A percentile compares a stretch with the other conserved stretches of the same genome.
Evolutionary conservation across 1,284 basidiomycete species (phyloP).

Genomic region (Naganishia albida): DNA sequence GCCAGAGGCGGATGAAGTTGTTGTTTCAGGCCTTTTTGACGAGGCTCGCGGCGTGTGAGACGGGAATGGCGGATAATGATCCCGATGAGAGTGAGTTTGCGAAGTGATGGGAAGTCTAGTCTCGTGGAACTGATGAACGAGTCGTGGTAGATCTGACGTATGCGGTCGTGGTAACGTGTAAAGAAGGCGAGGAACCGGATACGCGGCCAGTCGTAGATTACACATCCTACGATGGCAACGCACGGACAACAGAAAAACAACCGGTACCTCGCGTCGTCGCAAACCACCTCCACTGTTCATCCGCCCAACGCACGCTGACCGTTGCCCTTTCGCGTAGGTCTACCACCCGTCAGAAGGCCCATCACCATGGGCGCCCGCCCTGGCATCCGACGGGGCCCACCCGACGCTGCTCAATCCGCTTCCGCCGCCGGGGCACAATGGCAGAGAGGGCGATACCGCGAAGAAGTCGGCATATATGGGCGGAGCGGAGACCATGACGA

Average conservation of each 20-base stretch:
- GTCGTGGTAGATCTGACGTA: slow-evolving; percentile 66
- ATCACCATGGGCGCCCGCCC: slow-evolving; percentile 24
- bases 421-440: slow-evolving; percentile 58
- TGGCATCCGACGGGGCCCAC: slow-evolving; percentile 14
- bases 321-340: background rate
- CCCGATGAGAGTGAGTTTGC: slow-evolving; percentile 52
- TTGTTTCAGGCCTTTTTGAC: slow-evolving; percentile 82
- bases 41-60: slow-evolving; percentile 77
- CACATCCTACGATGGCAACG: slow-evolving; percentile 21
- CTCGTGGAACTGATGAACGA: background rate
- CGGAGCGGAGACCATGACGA: background rate
- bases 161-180: slow-evolving; percentile 76
- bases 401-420: slow-evolving; percentile 51
- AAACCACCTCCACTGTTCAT: background rate
- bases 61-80: slow-evolving; percentile 68
- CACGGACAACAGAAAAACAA: slow-evolving; percentile 1
- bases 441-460: background rate
- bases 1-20: slow-evolving; percentile 62
- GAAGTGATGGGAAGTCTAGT: slow-evolving; percentile 1
- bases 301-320: background rate
- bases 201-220: slow-evolving; percentile 42
- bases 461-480: background rate
- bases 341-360: slow-evolving; percentile 27
- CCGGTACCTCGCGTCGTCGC: slow-evolving; percentile 21
- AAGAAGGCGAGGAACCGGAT: slow-evolving; percentile 66